Evolutionary conservation across 768 basidiomycete species (phyloP).

Genomic region (Rhizopogon roseolus): DNA sequence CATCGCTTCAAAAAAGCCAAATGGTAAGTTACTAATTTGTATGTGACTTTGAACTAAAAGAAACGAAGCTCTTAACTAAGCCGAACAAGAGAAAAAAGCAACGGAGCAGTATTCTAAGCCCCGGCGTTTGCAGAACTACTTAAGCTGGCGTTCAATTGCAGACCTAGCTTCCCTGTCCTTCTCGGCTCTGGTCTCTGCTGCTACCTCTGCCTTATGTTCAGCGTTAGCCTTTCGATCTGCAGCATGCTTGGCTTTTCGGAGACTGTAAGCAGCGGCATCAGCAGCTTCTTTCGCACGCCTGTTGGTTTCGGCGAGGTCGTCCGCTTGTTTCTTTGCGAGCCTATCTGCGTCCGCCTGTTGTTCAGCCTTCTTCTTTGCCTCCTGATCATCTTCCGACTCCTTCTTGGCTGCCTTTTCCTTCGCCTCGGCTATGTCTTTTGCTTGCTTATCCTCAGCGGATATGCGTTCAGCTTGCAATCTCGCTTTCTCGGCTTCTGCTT

Average conservation of each 20-base stretch:
- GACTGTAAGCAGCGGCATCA: not conserved
- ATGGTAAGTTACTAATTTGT: too few relatives aligned
- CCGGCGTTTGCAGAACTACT: too few relatives aligned
- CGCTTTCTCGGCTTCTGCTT: not conserved
- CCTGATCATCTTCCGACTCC: not conserved
- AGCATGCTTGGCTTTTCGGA: too few relatives aligned
- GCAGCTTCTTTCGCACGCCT: not conserved
- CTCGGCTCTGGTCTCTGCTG: not conserved
- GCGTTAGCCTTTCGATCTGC: not conserved
- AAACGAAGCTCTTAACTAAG: too few relatives aligned
- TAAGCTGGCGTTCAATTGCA: not conserved
- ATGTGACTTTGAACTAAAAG: too few relatives aligned
- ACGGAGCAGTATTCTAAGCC: too few relatives aligned
- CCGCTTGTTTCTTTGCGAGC: not conserved
- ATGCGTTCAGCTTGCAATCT: not conserved
- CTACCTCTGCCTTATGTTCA: not conserved
- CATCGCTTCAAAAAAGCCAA: too few relatives aligned
- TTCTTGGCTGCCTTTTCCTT: not conserved
- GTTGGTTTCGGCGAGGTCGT: not conserved
- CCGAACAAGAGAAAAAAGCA: too few relatives aligned
- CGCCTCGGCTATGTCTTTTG: not conserved
- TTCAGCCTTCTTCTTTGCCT: not conserved
- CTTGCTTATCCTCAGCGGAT: not conserved
- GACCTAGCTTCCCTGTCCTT: not conserved
- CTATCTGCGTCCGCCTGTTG: not conserved